Evolutionary conservation across 257 asterid genomes (phyloP), one percentile per base, ranked within the genome.

Genomic region (Solanum lycopersicoides): DNA sequence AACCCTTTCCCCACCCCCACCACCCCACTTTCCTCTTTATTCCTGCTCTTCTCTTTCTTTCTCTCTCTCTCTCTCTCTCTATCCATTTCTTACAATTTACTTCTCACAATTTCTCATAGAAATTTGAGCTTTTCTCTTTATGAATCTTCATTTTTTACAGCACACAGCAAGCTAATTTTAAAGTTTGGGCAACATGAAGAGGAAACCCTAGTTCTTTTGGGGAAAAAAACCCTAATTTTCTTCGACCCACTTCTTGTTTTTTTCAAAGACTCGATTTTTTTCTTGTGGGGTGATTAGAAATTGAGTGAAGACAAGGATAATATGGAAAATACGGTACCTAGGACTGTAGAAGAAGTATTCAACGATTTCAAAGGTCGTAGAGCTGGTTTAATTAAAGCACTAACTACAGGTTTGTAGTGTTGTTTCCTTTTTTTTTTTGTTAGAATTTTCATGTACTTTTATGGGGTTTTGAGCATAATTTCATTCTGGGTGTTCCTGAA

Each of bases 261-360:
- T 30, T 4, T 16, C 68, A 30, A 82, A 50, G 69, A 50, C 45
- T 82, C 45, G 4, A 80, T 82, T 82, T 82, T 79, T 80, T 47
- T 45, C 7, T 32, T 82, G 69, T 18, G 85, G 85, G 85, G 65
- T 82, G 30, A 69, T 50, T 50, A 11, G 15, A 82, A 82, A 23
- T 75, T 75, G 56, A 30, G 32, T 35, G 80, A 18, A 35, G 80
- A 73, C 8, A 73, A 73, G 9, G 53, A 23, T 42, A 77, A 50
- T 50, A 82, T 82, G 85, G 85, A 82, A 50, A 82, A 50, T 50
- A 32, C 85, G 42, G 45, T 82, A 30, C 98, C 98, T 39, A 95
- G 97, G 87, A 94, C 96, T 83, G 99, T 96, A 12, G 99, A 96
- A 90, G 99, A 96, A 93, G 95, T 96, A 96, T 96, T 93, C 44